Percentiles rank a stretch among this genome's conserved stretches.
Evolutionary conservation across 192 early-diverging fungal genomes (phyloP).

Genomic region (Rhizophagus sp.): DNA sequence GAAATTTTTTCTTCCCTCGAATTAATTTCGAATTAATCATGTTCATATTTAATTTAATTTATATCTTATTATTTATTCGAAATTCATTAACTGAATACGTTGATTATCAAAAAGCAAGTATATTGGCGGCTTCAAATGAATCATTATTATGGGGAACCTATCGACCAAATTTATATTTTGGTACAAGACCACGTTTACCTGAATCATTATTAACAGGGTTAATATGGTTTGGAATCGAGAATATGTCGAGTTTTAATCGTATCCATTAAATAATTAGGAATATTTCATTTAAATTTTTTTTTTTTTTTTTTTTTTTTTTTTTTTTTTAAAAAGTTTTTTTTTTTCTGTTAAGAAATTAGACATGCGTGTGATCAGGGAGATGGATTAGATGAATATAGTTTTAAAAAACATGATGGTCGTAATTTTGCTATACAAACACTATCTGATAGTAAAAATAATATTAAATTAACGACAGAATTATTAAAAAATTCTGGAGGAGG

Average conservation of each 20-base stretch:
- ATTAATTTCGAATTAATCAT: no score
- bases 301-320: neutral
- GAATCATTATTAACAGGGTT: slow-evolving; percentile 84
- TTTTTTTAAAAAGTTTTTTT: neutral
- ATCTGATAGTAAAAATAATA: slow-evolving; percentile 62
- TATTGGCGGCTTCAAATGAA: slow-evolving; percentile 35
- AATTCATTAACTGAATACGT: no score
- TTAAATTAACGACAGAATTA: slow-evolving; percentile 72
- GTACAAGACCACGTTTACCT: slow-evolving; percentile 74
- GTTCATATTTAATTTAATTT: no score
- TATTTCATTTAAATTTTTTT: no score
- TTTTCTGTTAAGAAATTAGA: slow-evolving; percentile 62
- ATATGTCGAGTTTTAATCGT: slow-evolving; percentile 56
- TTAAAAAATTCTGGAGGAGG: slow-evolving; percentile 66
- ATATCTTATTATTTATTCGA: no score
- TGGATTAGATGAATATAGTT: slow-evolving; percentile 77
- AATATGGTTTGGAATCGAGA: slow-evolving; percentile 86
- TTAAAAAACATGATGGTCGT: slow-evolving; percentile 84
- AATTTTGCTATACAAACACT: slow-evolving; percentile 76
- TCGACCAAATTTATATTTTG: slow-evolving; percentile 93
- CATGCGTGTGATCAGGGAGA: slow-evolving; percentile 93
- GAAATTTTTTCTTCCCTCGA: no score
- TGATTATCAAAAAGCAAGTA: neutral
- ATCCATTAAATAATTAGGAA: slow-evolving; percentile 4
- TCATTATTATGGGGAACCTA: slow-evolving; percentile 89